A percentile compares a stretch with the other conserved stretches of the same genome.
Evolutionary conservation across 495 filamentous ascomycete genomes (phyloP).

Genomic region (Pyrenula aspistea): DNA sequence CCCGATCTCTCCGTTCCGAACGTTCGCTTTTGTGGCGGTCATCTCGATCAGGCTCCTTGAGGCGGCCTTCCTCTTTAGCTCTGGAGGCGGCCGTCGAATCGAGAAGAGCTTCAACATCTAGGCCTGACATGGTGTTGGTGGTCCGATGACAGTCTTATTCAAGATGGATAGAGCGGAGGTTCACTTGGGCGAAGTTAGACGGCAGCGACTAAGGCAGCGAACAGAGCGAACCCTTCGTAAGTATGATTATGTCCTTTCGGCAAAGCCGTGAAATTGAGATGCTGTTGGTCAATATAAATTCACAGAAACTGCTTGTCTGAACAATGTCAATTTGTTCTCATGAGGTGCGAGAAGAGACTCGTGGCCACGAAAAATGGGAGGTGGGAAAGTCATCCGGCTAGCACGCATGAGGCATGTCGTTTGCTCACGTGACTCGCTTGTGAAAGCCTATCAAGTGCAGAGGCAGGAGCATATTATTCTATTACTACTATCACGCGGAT

Average conservation of each 20-base stretch:
- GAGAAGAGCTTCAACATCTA: conserved; percentile 88
- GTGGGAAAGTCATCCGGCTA: background rate
- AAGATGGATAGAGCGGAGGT: conserved; percentile 19
- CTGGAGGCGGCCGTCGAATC: conserved; percentile 67
- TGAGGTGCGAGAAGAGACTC: no score
- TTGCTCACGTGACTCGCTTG: background rate
- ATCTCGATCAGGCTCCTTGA: conserved; percentile 38
- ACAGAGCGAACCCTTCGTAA: conserved; percentile 29
- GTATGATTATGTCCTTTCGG: background rate
- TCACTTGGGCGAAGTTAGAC: conserved; percentile 41
- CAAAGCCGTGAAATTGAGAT: no score
- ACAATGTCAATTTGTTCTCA: no score
- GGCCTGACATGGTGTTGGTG: conserved; percentile 59
- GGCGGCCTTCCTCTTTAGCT: conserved; percentile 37
- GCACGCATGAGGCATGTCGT: background rate
- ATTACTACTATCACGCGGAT: no score
- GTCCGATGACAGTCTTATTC: conserved; percentile 9
- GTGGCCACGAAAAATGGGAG: no score
- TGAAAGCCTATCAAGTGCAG: no score
- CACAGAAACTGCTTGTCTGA: no score
- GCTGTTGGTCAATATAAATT: no score
- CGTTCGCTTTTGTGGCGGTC: conserved; percentile 45
- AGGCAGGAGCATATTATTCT: no score
- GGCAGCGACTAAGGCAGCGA: conserved; percentile 14
- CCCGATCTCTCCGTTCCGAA: conserved; percentile 41